Evolutionary conservation across 352 stramenopile species (phyloP).

Genomic region (Phytophthora foliorum): DNA sequence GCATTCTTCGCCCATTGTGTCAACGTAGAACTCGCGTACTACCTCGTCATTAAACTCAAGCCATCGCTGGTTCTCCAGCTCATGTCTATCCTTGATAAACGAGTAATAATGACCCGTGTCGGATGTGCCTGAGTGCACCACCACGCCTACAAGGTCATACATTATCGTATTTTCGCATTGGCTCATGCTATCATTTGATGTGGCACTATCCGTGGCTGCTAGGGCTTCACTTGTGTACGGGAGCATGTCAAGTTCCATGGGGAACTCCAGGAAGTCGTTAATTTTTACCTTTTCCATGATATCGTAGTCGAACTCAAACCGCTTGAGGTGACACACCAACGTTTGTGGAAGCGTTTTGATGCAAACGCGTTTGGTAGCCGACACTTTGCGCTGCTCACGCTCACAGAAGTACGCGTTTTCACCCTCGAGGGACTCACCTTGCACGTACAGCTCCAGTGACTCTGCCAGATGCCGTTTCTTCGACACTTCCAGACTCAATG

Average conservation of each 20-base stretch:
- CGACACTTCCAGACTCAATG: conserved; percentile 82
- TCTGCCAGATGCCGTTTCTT: conserved; percentile 72
- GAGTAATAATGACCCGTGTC: conserved; percentile 96
- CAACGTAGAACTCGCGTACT: conserved; percentile 83
- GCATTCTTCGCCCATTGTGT: conserved; percentile 85
- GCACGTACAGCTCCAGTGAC: conserved; percentile 75
- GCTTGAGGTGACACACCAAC: conserved; percentile 87
- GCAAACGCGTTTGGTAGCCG: conserved; percentile 84
- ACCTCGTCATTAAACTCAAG: conserved; percentile 95
- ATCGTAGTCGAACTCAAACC: conserved; percentile 93
- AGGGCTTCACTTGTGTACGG: conserved; percentile 89
- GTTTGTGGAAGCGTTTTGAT: conserved; percentile 83
- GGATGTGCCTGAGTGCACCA: conserved; percentile 93
- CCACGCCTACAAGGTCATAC: conserved; percentile 93
- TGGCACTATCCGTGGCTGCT: conserved; percentile 4
- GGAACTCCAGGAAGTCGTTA: conserved; percentile 89
- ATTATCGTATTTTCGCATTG: conserved; percentile 32
- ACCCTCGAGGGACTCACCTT: conserved; percentile 78
- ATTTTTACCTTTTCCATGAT: conserved; percentile 92
- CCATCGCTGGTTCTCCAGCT: conserved; percentile 57
- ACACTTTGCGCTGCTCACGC: conserved; percentile 71
- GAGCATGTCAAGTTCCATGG: conserved; percentile 90
- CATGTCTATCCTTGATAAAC: conserved; percentile 88
- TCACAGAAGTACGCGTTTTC: conserved; percentile 89
- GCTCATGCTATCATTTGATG: background rate